Conservation (phyloP, 2,329 filamentous ascomycete species). For the Nemania bipapillata region DNA sequence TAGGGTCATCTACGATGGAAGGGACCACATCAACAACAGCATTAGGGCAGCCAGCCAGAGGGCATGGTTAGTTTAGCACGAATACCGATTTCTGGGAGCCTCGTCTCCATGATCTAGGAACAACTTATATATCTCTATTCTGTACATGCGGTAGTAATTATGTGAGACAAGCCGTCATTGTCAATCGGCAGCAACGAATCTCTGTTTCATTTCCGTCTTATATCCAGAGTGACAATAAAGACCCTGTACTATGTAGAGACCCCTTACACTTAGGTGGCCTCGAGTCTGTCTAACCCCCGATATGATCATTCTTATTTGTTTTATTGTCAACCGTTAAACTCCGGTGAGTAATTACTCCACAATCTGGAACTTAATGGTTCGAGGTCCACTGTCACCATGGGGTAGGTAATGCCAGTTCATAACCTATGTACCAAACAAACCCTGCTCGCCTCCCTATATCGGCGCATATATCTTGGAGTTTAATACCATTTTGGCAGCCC, state of each 20-base stretch:
- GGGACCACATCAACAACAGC: neutral
- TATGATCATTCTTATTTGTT: slow-evolving; percentile 8
- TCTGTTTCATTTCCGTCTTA: neutral
- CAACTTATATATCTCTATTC: neutral
- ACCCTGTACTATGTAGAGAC: no score
- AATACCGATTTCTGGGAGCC: slow-evolving; percentile 3
- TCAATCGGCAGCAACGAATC: neutral
- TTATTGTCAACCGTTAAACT: slow-evolving; percentile 6
- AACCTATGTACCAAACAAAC: neutral
- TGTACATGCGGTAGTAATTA: no score
- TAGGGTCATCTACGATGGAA: slow-evolving; percentile 6
- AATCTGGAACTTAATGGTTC: neutral
- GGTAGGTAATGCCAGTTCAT: slow-evolving; percentile 27
- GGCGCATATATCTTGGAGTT: slow-evolving; percentile 30
- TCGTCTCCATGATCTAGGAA: neutral
- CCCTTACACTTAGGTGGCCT: neutral
- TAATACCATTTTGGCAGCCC: slow-evolving; percentile 17
- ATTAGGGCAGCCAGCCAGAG: slow-evolving; percentile 6
- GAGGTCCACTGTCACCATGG: slow-evolving; percentile 14
- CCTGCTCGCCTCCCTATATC: slow-evolving; percentile 33
- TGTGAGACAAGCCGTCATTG: slow-evolving; percentile 1
- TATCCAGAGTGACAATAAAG: neutral
- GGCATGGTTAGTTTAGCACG: neutral
- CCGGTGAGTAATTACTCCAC: neutral
- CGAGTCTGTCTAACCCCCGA: neutral